Conservation (phyloP, 768 basidiomycete genomes). For the Tremella mesenterica region DNA sequence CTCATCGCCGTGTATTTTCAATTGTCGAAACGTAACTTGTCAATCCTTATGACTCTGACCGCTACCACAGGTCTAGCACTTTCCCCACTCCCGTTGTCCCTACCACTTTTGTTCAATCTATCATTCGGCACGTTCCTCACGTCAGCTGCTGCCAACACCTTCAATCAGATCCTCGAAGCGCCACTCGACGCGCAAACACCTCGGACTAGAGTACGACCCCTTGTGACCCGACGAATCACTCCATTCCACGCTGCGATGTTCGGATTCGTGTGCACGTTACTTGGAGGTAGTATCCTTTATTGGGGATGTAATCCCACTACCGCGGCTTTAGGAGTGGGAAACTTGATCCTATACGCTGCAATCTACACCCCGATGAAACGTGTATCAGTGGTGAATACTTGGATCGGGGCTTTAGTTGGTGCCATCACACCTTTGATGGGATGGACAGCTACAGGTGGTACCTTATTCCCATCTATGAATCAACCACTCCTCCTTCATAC, state of each 20-base stretch:
- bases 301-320: slow-evolving; percentile 77
- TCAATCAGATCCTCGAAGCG: slow-evolving; percentile 90
- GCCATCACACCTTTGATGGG: slow-evolving; percentile 93
- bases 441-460: slow-evolving; percentile 89
- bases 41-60: slow-evolving; percentile 72
- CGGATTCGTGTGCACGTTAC: slow-evolving; percentile 63
- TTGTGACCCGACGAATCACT: slow-evolving; percentile 74
- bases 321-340: slow-evolving; percentile 69
- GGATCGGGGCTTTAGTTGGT: slow-evolving; percentile 89
- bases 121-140: slow-evolving; percentile 84
- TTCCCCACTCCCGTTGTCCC: slow-evolving; percentile 72
- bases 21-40: slow-evolving; percentile 76
- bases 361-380: slow-evolving; percentile 90
- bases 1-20: slow-evolving; percentile 61
- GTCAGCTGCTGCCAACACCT: slow-evolving; percentile 82
- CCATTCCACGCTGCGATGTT: slow-evolving; percentile 77
- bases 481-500: slow-evolving; percentile 59
- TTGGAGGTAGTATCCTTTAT: slow-evolving; percentile 70
- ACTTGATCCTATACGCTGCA: slow-evolving; percentile 82
- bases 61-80: slow-evolving; percentile 88
- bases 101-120: slow-evolving; percentile 76
- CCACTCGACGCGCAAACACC: slow-evolving; percentile 97
- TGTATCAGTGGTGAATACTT: slow-evolving; percentile 71
- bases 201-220: slow-evolving; percentile 75
- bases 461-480: slow-evolving; percentile 57